Base-by-base conservation (phyloP, 78 protist genomes). In the Fonticula alba region DNA sequence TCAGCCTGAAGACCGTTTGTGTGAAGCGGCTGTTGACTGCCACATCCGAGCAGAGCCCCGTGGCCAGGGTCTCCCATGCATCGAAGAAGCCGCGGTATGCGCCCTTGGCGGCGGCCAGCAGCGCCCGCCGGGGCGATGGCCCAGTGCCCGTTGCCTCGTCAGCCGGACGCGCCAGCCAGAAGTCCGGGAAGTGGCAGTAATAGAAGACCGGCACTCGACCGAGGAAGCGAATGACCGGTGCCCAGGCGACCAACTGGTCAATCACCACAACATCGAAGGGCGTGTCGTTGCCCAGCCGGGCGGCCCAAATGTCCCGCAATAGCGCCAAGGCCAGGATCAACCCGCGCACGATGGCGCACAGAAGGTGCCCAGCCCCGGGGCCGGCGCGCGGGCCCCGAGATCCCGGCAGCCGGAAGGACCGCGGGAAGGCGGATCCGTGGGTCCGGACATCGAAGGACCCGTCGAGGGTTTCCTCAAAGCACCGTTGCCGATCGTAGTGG, bases 101-200 rank as follows among this genome's bases (percentile, higher is more conserved):
- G 13, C 54, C 9, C 27, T 20, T 14, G 3, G 29, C 29, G 19
- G 7, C 9, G 15, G 54, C 29, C 9, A 10, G 57, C 24, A 26
- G 20, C 19, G 3, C 0, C 40, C 32, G n/a, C 37, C 10, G 24
- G 26, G 36, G 61, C 17, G 43, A 41, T 4, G 32, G 41, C 26
- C 19, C 4, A 20, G 41, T 3, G 53, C n/a, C 9, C 9, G 31
- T 5, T 13, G 19, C 5, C 59, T 11, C 46, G 10, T 10, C 54
- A 20, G 9, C 54, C 36, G 62, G n/a, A 13, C 2, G 10, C 50
- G 6, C 1, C 26, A 70, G 69, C 31, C 80, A 67, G 71, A 62
- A 50, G 70, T 95, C 99, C 2, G 99, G 99, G 67, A 82, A 88
- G 73, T 95, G 99, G 74, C 99, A 93, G 71, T 95, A 95, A 69